phyloP scores from a whole-genome alignment of 129 eudicot genomes.

The Flaveria brownii region DNA sequence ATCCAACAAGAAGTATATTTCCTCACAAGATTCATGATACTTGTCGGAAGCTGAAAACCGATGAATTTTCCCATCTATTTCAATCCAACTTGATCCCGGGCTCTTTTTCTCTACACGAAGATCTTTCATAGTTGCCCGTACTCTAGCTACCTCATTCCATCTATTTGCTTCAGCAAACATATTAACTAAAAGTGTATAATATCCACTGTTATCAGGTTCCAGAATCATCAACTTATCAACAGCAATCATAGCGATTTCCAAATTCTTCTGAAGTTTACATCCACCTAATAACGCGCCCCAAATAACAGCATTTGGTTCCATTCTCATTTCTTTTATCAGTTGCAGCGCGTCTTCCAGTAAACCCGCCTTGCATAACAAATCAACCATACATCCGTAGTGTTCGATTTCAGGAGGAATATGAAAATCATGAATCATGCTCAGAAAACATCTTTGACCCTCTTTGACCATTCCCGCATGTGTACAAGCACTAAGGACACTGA shows the following conservation, averaged over 20 bases:
- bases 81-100: conserved; percentile 93
- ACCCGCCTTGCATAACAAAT: conserved; percentile 77
- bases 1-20: conserved; percentile 53
- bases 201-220: conserved; percentile 86
- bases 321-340: conserved; percentile 64
- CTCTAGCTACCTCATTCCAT: conserved; percentile 72
- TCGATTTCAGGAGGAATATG: conserved; percentile 58
- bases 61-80: conserved; percentile 57
- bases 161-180: conserved; percentile 84
- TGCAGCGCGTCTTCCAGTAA: conserved; percentile 61
- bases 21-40: conserved; percentile 56
- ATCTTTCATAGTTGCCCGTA: conserved; percentile 64
- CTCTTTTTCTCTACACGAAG: conserved; percentile 55
- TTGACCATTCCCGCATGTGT: conserved; percentile 66
- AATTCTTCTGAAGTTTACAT: conserved; percentile 73
- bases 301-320: conserved; percentile 74
- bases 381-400: conserved; percentile 91
- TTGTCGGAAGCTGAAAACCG: conserved; percentile 79
- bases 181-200: conserved; percentile 59
- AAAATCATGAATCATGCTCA: conserved; percentile 43
- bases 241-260: conserved; percentile 69
- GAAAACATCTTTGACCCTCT: conserved; percentile 47
- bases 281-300: conserved; percentile 90
- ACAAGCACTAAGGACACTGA: conserved; percentile 81
- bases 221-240: conserved; percentile 50